phyloP scores from a whole-genome alignment of 805 yeast species.

The Candida maris region DNA sequence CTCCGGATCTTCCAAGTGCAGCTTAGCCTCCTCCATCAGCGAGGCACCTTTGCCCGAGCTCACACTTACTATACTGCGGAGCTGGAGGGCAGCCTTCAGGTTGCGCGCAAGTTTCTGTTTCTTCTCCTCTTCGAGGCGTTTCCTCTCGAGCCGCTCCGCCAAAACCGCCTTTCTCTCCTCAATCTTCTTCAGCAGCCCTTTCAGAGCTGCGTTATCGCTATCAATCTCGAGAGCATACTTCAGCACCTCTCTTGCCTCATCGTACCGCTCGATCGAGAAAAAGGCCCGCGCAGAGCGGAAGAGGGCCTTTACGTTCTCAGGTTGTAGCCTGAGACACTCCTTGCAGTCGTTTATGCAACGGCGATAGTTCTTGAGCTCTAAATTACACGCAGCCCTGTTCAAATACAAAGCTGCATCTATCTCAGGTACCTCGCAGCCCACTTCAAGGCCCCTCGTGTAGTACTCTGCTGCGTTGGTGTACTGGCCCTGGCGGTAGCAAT shows the following conservation, averaged over 20 bases:
- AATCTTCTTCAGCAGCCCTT: constrained; percentile 41
- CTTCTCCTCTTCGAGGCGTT: constrained; percentile 36
- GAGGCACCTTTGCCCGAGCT: constrained; percentile 54
- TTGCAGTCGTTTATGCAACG: constrained; percentile 84
- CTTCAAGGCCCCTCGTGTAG: constrained; percentile 77
- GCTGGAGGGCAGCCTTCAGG: constrained; percentile 54
- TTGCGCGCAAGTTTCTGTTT: constrained; percentile 40
- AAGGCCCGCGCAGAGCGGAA: constrained; percentile 84
- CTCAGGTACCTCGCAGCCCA: constrained; percentile 53
- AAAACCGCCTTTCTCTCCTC: constrained; percentile 24
- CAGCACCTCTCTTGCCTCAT: constrained; percentile 68
- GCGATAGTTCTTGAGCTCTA: constrained; percentile 82
- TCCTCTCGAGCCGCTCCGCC: constrained; percentile 27
- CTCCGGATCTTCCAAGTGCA: constrained; percentile 57
- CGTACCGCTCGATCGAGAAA: constrained; percentile 57
- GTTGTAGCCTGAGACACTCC: constrained; percentile 60
- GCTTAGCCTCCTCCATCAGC: constrained; percentile 46
- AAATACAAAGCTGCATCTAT: constrained; percentile 62
- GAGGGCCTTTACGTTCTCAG: constrained; percentile 76
- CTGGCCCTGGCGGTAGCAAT: constrained; percentile 62
- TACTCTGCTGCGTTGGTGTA: constrained; percentile 73
- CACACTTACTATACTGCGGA: constrained; percentile 54
- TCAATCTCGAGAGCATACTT: constrained; percentile 65
- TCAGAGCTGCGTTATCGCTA: constrained; percentile 53
- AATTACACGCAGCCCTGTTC: constrained; percentile 89